These are phyloP conservation scores for Pelagomonas calceolata DNA, from an alignment of 108 stramenopile species.

Conservation along the genomic window DNA sequence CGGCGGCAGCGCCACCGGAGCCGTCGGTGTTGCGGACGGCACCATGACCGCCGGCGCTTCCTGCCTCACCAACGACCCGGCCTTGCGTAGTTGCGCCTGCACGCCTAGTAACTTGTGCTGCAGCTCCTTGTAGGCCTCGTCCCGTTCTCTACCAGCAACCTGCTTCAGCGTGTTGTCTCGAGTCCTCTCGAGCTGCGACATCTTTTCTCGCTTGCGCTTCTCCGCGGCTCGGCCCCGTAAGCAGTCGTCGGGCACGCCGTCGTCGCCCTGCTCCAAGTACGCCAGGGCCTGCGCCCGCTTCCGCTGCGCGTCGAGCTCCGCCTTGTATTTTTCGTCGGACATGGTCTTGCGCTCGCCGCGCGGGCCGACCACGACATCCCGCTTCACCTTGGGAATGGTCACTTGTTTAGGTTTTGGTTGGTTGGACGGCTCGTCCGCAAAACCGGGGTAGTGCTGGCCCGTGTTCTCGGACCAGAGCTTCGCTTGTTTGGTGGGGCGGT, in stretches of 20 bases:
- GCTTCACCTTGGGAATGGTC: too few relatives aligned
- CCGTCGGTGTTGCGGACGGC: background rate
- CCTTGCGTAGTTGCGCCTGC: background rate
- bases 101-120: background rate
- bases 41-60: background rate
- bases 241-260: background rate
- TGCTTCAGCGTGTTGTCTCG: background rate
- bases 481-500: background rate
- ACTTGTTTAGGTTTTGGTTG: background rate
- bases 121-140: background rate
- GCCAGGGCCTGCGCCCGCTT: background rate
- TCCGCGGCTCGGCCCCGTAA: background rate
- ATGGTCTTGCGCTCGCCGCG: background rate
- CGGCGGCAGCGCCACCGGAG: background rate
- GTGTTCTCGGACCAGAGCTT: background rate
- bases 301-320: background rate
- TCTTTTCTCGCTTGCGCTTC: slow-evolving; percentile 10
- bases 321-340: background rate
- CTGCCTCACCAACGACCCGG: background rate
- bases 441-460: background rate
- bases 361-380: too few relatives aligned
- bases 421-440: background rate
- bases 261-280: background rate
- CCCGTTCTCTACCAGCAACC: background rate
- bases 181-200: background rate